Conservation (phyloP, 2,329 filamentous ascomycete genomes). For the Atkinsonella texensis region DNA sequence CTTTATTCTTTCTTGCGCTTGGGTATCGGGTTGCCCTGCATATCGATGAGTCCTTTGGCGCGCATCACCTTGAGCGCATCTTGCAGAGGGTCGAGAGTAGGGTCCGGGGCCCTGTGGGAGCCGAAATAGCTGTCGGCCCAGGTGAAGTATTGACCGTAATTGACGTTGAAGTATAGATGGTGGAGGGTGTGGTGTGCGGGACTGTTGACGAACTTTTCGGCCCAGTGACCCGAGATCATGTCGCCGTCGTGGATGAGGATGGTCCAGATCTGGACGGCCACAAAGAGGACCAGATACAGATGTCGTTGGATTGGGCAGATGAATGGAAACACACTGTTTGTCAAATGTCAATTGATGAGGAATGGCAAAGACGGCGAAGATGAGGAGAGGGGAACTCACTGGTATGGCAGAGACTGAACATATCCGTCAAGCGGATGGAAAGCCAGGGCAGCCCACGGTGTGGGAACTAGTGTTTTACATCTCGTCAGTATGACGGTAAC, state of each 20-base stretch:
- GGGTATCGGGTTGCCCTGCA: slow-evolving; percentile 26
- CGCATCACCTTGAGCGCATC: slow-evolving; percentile 32
- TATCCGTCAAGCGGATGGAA: slow-evolving; percentile 94
- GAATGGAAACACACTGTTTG: slow-evolving; percentile 59
- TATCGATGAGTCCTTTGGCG: slow-evolving; percentile 31
- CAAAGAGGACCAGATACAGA: slow-evolving; percentile 73
- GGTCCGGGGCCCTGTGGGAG: slow-evolving; percentile 31
- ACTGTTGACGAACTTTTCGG: slow-evolving; percentile 59
- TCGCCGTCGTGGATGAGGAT: slow-evolving; percentile 95
- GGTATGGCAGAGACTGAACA: slow-evolving; percentile 80
- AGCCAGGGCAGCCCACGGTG: slow-evolving; percentile 80
- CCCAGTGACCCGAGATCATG: slow-evolving; percentile 78
- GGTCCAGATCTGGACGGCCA: slow-evolving; percentile 94
- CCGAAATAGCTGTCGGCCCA: slow-evolving; percentile 2
- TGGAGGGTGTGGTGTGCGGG: slow-evolving; percentile 78
- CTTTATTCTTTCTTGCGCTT: slow-evolving; percentile 18
- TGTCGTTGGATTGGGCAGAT: slow-evolving; percentile 87
- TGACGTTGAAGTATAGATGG: slow-evolving; percentile 49
- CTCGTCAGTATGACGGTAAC: not conserved
- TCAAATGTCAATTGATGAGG: not conserved
- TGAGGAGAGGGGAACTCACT: slow-evolving; percentile 24
- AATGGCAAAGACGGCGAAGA: not conserved
- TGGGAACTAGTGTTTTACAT: slow-evolving; percentile 52
- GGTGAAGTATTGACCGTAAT: slow-evolving; percentile 76
- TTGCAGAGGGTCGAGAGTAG: slow-evolving; percentile 30